Base-by-base conservation (phyloP, 1,284 basidiomycete genomes). In the Cystobasidium sp. region DNA sequence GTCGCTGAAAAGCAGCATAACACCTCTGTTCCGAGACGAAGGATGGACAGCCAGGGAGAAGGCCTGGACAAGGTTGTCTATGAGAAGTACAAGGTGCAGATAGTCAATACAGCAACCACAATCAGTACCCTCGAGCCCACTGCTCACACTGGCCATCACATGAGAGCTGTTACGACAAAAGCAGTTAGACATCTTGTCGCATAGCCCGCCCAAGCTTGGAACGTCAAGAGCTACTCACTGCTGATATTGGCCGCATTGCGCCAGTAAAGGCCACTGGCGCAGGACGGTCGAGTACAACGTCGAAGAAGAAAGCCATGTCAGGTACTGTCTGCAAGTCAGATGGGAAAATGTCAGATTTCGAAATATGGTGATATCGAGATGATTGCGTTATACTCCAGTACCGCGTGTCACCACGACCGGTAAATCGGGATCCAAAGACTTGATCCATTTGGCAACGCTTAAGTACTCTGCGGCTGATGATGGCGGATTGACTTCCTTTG, bases 51-150 rank as follows among this genome's bases (percentile, higher is more conserved):
- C 62, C n/a, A 65, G 62, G 12, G 43, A 37, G 31, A 8, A 46
- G 9, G 62, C 62, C 31, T 65, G 62, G 1, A 65, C 43, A 16
- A 65, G 62, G 47, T 65, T 65, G 16, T 43, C 62, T 65, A 22
- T n/a, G 14, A 18, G 24, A 14, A 5, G 2, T 6, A 14, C 31
- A 31, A 31, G 31, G 31, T 5, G 31, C 5, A 31, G 31, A 31
- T 31, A 5, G 5, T 31, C 31, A 1, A 31, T 31, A 2, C 31
- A 5, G 31, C 31, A 5, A 31, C 31, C 31, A 31, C 5, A 31
- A 1, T 31, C 1, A 31, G 31, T 37, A n/a, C 2, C 5, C 59
- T 1, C 9, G 31, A 31, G 2, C 31, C 31, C 31, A 31, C 31
- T 31, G 31, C 31, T 31, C 5, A 62, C 59, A 62, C 14, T 46